Evolutionary conservation across 2,329 filamentous ascomycete genomes (phyloP), one percentile per base, ranked within the genome.

Genomic region (Dendrostoma leiphaemia): DNA sequence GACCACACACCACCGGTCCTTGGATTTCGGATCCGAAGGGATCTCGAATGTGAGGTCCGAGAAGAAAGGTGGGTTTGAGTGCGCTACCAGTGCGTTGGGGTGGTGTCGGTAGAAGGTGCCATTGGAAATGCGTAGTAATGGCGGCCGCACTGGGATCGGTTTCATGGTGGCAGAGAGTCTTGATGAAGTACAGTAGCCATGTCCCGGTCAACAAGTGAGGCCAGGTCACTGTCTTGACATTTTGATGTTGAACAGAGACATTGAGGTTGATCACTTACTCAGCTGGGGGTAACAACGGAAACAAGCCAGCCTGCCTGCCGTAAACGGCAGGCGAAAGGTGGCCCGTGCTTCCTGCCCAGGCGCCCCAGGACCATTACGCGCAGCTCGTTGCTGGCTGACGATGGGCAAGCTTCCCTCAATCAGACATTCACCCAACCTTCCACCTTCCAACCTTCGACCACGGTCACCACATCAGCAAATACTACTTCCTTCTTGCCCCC

Each of bases 31-130:
- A 35, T 74, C 69, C 5, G 86, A 84, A 0, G 87, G 82, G 1
- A 97, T 73, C 35, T 80, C 79, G 65, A 97, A 90, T 52, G 70
- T 83, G 61, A 97, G 68, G 51, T 84, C 75, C 4, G 80, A 77
- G 67, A 96, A 96, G 4, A 97, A 74, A 5, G 90, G 77, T 21
- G 85, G 85, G 66, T 94, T 93, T 17, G 77, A 71, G 57, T 77
- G 70, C 34, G 71, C 66, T 35, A 74, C 67, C 17, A 71, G 64
- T 26, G 79, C 71, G 47, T 73, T 79, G 12, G 90, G 89, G 68
- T 92, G 86, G 47, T 85, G 81, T 37, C 85, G 83, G 73, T 93
- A 95, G 71, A 96, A 95, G 1, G 90, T 93, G 69, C 83, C 91
- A 73, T 91, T 85, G 64, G 80, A 67, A 65, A 96, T 91, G 63